These are phyloP conservation scores for Rosa chinensis DNA, from an alignment of 306 rosid species.

Conservation along the genomic window DNA sequence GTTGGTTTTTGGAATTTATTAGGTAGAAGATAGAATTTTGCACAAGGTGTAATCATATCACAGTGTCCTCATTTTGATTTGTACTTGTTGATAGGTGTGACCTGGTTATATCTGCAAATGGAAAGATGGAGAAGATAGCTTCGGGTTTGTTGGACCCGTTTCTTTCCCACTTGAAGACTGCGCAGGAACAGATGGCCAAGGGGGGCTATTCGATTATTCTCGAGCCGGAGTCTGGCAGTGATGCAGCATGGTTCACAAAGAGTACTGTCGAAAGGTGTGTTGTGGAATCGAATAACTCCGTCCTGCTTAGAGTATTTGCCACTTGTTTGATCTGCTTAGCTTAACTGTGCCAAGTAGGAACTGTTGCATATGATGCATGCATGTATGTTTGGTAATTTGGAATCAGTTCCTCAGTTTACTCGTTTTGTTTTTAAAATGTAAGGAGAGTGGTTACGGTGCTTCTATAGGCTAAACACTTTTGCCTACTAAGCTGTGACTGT, in stretches of 20 bases:
- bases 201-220: conserved; percentile 94
- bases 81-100: conserved; percentile 63
- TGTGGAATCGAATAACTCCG: neutral
- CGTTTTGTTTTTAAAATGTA: neutral
- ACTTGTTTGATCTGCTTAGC: neutral
- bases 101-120: conserved; percentile 78
- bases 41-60: neutral
- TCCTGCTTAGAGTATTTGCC: conserved; percentile 2
- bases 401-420: neutral
- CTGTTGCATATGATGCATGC: conserved; percentile 1
- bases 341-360: neutral
- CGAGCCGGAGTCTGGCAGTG: conserved; percentile 61
- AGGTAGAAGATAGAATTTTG: neutral
- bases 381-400: neutral
- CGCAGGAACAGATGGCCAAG: conserved; percentile 94
- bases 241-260: conserved; percentile 78
- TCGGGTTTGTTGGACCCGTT: conserved; percentile 87
- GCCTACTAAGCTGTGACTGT: conserved; percentile 11
- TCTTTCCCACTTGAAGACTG: conserved; percentile 89
- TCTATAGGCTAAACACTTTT: conserved; percentile 8
- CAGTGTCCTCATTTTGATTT: conserved; percentile 12
- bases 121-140: conserved; percentile 90
- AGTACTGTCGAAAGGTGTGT: conserved; percentile 80
- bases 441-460: conserved; percentile 2
- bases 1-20: neutral